These are phyloP conservation scores for Prunus dulcis DNA, from an alignment of 306 rosid species.

Conservation along the genomic window DNA sequence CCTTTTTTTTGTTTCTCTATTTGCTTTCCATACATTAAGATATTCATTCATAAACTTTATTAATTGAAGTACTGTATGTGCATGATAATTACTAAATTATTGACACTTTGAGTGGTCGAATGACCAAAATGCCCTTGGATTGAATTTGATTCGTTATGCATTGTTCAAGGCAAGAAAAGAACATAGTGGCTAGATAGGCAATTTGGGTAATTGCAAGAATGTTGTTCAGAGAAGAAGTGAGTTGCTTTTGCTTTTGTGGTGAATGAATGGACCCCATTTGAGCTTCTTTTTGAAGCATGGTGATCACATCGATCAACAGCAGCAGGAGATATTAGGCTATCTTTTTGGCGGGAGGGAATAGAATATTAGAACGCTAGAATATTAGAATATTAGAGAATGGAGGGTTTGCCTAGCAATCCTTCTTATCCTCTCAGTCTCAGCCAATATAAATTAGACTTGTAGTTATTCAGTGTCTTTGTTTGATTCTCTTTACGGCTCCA, in stretches of 20 bases:
- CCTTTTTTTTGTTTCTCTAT: neutral
- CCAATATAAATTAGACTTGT: neutral
- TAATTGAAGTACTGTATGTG: neutral
- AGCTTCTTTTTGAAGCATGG: constrained; percentile 55
- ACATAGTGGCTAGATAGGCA: constrained; percentile 20
- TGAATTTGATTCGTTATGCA: neutral
- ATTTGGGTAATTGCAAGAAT: constrained; percentile 38
- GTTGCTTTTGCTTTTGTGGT: constrained; percentile 21
- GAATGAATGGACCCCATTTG: constrained; percentile 48
- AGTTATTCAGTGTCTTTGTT: constrained; percentile 17
- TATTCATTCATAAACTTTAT: constrained; percentile 24
- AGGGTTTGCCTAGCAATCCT: constrained; percentile 17
- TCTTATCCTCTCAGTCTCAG: constrained; percentile 28
- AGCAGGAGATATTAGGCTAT: constrained; percentile 31
- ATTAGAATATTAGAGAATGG: constrained; percentile 28
- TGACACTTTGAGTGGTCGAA: neutral
- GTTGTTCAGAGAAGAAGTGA: neutral
- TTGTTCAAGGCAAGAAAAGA: constrained; percentile 39
- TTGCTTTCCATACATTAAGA: constrained; percentile 15
- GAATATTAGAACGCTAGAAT: constrained; percentile 34
- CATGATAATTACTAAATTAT: constrained; percentile 27
- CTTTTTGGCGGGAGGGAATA: constrained; percentile 29
- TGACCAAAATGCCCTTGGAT: constrained; percentile 29
- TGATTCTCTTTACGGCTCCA: constrained; percentile 51
- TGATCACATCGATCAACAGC: constrained; percentile 15